Conservation (phyloP, 768 basidiomycete genomes). For the Arthromyces matolae region DNA sequence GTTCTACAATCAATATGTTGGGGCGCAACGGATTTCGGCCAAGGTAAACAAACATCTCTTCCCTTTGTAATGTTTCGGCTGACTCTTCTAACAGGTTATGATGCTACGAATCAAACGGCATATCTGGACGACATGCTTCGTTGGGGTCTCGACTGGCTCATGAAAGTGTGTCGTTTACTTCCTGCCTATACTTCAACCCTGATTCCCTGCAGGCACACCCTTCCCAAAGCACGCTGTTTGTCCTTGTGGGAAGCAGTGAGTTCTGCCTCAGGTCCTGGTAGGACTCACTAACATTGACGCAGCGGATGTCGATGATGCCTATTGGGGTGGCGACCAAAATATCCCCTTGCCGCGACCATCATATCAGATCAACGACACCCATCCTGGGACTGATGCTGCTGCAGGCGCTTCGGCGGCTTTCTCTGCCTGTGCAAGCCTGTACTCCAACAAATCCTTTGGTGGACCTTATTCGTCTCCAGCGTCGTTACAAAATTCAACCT, state of each 20-base stretch:
- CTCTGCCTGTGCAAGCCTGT: slow-evolving; percentile 80
- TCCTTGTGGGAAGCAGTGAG: slow-evolving; percentile 69
- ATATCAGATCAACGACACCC: slow-evolving; percentile 73
- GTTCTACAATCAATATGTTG: slow-evolving; percentile 85
- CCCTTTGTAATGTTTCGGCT: neutral
- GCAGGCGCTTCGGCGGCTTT: slow-evolving; percentile 85
- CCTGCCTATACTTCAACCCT: slow-evolving; percentile 1
- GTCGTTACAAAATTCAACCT: slow-evolving; percentile 67
- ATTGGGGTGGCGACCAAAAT: slow-evolving; percentile 85
- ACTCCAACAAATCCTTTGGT: slow-evolving; percentile 55
- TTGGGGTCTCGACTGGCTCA: slow-evolving; percentile 91
- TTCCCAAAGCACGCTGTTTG: slow-evolving; percentile 62
- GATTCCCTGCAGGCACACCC: slow-evolving; percentile 67
- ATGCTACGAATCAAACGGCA: slow-evolving; percentile 78
- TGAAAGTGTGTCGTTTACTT: slow-evolving; percentile 54
- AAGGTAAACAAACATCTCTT: slow-evolving; percentile 43
- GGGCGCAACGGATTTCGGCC: slow-evolving; percentile 83
- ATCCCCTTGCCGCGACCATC: slow-evolving; percentile 75
- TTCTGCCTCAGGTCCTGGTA: slow-evolving; percentile 1
- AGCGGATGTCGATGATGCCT: slow-evolving; percentile 67
- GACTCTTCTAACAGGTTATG: slow-evolving; percentile 53
- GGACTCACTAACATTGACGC: slow-evolving; percentile 4
- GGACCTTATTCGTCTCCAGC: slow-evolving; percentile 53
- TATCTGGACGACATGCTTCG: slow-evolving; percentile 91
- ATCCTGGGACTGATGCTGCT: slow-evolving; percentile 88